Percentiles rank a stretch among this genome's conserved stretches.
Evolutionary conservation across 2,329 filamentous ascomycete genomes (phyloP).

Genomic region (Colletotrichum camelliae): DNA sequence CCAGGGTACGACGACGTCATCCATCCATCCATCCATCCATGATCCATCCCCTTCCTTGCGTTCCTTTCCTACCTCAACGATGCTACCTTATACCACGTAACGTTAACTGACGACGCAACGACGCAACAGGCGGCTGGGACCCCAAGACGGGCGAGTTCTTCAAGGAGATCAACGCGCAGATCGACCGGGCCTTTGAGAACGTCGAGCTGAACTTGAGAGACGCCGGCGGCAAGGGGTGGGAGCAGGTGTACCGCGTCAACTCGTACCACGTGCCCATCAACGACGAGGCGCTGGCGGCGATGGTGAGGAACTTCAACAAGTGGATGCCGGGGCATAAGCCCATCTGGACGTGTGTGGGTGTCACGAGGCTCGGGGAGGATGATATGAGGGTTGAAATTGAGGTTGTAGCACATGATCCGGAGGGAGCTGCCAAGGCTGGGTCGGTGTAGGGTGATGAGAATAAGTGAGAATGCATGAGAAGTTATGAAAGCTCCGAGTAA

Average conservation of each 20-base stretch:
- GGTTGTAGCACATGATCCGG: slow-evolving; percentile 51
- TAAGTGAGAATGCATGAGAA: no score
- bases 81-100: rapidly evolving
- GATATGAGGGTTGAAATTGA: slow-evolving; percentile 66
- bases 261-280: slow-evolving; percentile 50
- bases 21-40: no score
- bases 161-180: slow-evolving; percentile 46
- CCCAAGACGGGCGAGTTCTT: slow-evolving; percentile 29
- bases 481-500: no score
- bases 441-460: not conserved
- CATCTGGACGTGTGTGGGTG: slow-evolving; percentile 59
- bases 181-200: slow-evolving; percentile 61
- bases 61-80: not conserved
- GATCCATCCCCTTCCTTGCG: not conserved
- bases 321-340: slow-evolving; percentile 59
- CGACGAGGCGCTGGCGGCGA: slow-evolving; percentile 41
- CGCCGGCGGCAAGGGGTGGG: slow-evolving; percentile 61
- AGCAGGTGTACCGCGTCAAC: slow-evolving; percentile 56
- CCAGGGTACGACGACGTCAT: slow-evolving; percentile 41
- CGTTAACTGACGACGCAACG: not conserved
- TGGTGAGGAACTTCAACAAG: slow-evolving; percentile 52
- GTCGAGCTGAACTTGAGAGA: slow-evolving; percentile 54
- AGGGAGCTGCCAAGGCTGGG: slow-evolving; percentile 32
- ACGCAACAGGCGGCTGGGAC: slow-evolving; percentile 35
- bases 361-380: slow-evolving; percentile 48